Percentiles rank a stretch among this genome's conserved stretches.
Conservation (phyloP, 1,139 yeast genomes). For the Geotrichum citri-aurantii region DNA sequence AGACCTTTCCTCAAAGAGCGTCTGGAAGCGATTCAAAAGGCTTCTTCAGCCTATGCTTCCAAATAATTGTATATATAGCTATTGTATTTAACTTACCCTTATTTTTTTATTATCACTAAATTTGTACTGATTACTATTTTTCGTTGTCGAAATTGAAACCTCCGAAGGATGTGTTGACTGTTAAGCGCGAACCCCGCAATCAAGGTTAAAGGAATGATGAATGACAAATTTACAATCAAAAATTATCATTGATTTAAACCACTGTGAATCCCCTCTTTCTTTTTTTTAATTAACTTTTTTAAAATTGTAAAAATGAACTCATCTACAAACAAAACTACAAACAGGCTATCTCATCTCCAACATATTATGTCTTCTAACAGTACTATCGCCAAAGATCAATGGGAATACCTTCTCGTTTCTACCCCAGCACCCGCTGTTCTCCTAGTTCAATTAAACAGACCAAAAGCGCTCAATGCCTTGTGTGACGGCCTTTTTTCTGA, state of each 20-base stretch:
- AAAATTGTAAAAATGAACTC: background rate
- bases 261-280: background rate
- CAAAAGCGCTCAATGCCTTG: conserved; percentile 61
- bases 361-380: background rate
- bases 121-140: background rate
- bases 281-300: background rate
- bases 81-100: background rate
- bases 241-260: too few species aligned
- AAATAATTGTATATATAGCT: background rate
- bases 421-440: conserved; percentile 41
- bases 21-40: conserved; percentile 24
- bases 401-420: conserved; percentile 39
- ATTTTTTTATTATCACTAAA: background rate
- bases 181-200: too few species aligned
- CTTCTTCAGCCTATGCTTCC: background rate
- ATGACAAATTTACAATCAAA: too few species aligned
- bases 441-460: conserved; percentile 55
- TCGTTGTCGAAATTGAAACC: background rate
- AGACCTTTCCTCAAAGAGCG: conserved; percentile 33
- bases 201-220: too few species aligned
- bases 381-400: conserved; percentile 31
- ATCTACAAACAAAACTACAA: background rate
- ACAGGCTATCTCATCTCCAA: background rate
- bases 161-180: too few species aligned
- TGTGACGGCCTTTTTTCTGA: conserved; percentile 44